These are phyloP conservation scores for Fusarium stilboides DNA, from an alignment of 2,329 filamentous ascomycete species.

Conservation along the genomic window DNA sequence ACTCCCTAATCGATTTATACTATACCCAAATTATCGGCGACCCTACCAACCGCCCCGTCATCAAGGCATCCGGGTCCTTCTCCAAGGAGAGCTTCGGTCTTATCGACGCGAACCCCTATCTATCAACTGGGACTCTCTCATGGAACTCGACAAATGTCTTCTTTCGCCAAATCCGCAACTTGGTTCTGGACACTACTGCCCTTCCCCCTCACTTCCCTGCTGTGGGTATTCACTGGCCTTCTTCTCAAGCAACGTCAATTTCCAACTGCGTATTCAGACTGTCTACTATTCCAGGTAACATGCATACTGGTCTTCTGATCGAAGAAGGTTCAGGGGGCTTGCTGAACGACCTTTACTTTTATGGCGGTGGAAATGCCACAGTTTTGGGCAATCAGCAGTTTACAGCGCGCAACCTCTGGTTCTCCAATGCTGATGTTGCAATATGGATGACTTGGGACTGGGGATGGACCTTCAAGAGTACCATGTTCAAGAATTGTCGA, in stretches of 20 bases:
- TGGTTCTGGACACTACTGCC: constrained; percentile 69
- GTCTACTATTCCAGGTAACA: constrained; percentile 61
- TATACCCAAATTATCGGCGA: constrained; percentile 86
- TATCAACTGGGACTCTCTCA: constrained; percentile 56
- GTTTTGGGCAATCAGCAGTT: constrained; percentile 78
- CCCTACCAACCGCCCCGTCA: constrained; percentile 69
- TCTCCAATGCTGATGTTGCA: constrained; percentile 75
- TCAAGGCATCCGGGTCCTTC: constrained; percentile 69
- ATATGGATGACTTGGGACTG: constrained; percentile 83
- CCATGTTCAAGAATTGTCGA: constrained; percentile 74
- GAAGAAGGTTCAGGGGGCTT: constrained; percentile 77
- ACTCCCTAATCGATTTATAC: constrained; percentile 81
- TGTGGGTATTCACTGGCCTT: constrained; percentile 77
- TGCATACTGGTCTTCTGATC: constrained; percentile 73
- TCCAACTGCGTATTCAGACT: constrained; percentile 72
- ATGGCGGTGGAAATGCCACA: constrained; percentile 75
- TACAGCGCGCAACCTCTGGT: constrained; percentile 77
- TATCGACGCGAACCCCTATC: constrained; percentile 65
- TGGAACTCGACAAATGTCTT: constrained; percentile 73
- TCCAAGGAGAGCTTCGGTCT: constrained; percentile 58
- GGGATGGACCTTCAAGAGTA: constrained; percentile 81
- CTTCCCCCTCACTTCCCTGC: constrained; percentile 62
- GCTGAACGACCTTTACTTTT: constrained; percentile 78
- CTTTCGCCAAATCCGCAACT: constrained; percentile 71
- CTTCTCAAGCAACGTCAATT: constrained; percentile 73